phyloP scores from a whole-genome alignment of 2,329 filamentous ascomycete genomes.

The Hypoxylon sp. region DNA sequence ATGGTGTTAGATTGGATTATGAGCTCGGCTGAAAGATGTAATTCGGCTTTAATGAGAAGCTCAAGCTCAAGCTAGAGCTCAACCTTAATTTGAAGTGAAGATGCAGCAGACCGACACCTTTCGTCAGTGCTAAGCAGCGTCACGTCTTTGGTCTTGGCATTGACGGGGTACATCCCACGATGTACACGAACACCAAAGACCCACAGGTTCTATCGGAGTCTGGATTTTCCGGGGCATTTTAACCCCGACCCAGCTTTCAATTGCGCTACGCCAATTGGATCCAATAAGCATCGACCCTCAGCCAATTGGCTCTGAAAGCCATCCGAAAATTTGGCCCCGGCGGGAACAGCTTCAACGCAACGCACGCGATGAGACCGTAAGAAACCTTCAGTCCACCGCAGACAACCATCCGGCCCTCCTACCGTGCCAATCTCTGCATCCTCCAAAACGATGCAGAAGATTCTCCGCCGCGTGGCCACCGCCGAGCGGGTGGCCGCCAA shows the following conservation, averaged over 20 bases:
- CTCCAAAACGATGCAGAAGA: constrained; percentile 51
- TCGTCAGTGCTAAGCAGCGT: not conserved
- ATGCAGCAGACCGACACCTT: constrained; percentile 18
- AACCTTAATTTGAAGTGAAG: too few species aligned
- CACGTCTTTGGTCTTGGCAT: constrained; percentile 24
- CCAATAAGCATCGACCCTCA: not conserved
- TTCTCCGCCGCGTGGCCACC: constrained; percentile 54
- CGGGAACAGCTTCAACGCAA: constrained; percentile 26
- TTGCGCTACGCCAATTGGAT: constrained; percentile 17
- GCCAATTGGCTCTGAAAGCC: constrained; percentile 24
- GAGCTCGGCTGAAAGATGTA: constrained; percentile 11
- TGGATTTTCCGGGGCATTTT: constrained; percentile 37
- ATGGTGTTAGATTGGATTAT: constrained; percentile 13
- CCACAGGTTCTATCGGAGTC: constrained; percentile 24
- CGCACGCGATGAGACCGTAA: constrained; percentile 21
- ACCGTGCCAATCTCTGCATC: not conserved
- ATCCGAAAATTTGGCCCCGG: constrained; percentile 25
- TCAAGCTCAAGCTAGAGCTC: constrained; percentile 32
- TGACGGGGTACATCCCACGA: constrained; percentile 7
- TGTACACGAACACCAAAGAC: constrained; percentile 7
- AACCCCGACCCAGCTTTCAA: not conserved
- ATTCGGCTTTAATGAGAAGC: constrained; percentile 21
- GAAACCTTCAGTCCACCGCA: constrained; percentile 12
- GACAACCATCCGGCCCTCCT: not conserved
- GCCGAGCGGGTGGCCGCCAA: constrained; percentile 55